Percentiles rank a stretch among this genome's conserved stretches.
Evolutionary conservation across 2,329 filamentous ascomycete genomes (phyloP).

Genomic region (Cytospora mali): DNA sequence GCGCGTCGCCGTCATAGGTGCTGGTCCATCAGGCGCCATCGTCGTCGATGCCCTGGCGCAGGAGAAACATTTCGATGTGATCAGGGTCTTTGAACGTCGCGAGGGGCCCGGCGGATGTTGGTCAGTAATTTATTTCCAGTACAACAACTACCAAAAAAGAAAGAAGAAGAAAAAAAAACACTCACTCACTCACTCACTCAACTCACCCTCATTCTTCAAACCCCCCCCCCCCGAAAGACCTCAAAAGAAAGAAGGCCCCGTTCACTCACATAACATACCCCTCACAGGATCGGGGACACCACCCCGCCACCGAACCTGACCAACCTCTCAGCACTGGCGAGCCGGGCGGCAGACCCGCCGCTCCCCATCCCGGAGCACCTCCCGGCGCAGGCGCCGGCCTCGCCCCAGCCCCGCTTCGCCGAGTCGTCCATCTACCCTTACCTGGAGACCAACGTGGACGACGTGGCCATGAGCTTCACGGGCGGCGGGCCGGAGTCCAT

Average conservation of each 20-base stretch:
- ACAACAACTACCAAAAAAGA: too few relatives aligned
- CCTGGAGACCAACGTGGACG: slow-evolving; percentile 63
- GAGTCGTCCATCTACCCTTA: slow-evolving; percentile 57
- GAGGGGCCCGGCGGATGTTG: slow-evolving; percentile 58
- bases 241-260: too few relatives aligned
- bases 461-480: slow-evolving; percentile 61
- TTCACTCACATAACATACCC: background rate
- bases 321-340: slow-evolving; percentile 49
- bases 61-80: slow-evolving; percentile 57
- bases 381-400: slow-evolving; percentile 48
- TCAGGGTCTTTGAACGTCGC: slow-evolving; percentile 61
- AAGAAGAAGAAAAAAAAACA: too few relatives aligned
- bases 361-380: slow-evolving; percentile 49
- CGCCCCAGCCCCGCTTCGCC: slow-evolving; percentile 50
- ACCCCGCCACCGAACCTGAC: slow-evolving; percentile 44
- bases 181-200: too few relatives aligned
- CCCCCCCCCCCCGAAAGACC: too few relatives aligned
- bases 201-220: too few relatives aligned
- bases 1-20: slow-evolving; percentile 58
- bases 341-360: slow-evolving; percentile 53
- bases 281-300: slow-evolving; percentile 47
- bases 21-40: slow-evolving; percentile 60
- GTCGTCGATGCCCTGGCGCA: slow-evolving; percentile 58
- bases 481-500: slow-evolving; percentile 48
- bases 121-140: slow-evolving; percentile 47